Conservation (phyloP, 805 yeast genomes). For the Lachancea fermentati region DNA sequence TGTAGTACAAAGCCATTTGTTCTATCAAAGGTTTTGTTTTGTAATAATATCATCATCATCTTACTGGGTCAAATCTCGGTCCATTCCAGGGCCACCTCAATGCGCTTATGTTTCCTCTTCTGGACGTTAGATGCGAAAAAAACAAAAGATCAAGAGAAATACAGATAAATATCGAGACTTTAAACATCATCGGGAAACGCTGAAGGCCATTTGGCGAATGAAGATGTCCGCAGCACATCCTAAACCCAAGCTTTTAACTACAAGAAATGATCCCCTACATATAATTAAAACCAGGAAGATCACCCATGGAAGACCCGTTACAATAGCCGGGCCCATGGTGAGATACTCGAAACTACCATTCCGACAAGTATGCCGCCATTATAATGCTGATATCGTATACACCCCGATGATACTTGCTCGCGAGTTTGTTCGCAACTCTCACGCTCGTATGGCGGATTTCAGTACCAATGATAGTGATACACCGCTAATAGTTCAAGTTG, state of each 20-base stretch:
- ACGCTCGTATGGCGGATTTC: slow-evolving; percentile 81
- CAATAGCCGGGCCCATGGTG: slow-evolving; percentile 92
- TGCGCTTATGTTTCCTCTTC: too few relatives aligned
- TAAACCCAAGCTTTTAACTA: slow-evolving; percentile 31
- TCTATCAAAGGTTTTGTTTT: background rate
- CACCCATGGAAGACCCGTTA: slow-evolving; percentile 49
- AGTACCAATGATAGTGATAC: slow-evolving; percentile 67
- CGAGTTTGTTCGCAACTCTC: slow-evolving; percentile 80
- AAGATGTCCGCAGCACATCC: slow-evolving; percentile 11
- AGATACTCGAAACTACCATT: slow-evolving; percentile 92
- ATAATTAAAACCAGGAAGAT: slow-evolving; percentile 43
- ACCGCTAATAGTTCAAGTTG: slow-evolving; percentile 83
- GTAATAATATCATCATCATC: background rate
- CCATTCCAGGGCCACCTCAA: too few relatives aligned
- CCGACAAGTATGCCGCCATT: slow-evolving; percentile 69
- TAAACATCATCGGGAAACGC: background rate
- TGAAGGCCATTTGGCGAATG: background rate
- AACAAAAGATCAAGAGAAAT: too few relatives aligned
- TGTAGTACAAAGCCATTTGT: background rate
- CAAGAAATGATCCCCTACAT: slow-evolving; percentile 47
- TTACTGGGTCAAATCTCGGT: background rate
- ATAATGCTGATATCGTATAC: slow-evolving; percentile 75
- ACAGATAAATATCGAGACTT: background rate
- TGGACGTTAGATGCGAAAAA: background rate
- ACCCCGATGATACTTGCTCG: slow-evolving; percentile 96